These are phyloP conservation scores for Leccinellum luteum DNA, from an alignment of 768 basidiomycete genomes.

Conservation along the genomic window DNA sequence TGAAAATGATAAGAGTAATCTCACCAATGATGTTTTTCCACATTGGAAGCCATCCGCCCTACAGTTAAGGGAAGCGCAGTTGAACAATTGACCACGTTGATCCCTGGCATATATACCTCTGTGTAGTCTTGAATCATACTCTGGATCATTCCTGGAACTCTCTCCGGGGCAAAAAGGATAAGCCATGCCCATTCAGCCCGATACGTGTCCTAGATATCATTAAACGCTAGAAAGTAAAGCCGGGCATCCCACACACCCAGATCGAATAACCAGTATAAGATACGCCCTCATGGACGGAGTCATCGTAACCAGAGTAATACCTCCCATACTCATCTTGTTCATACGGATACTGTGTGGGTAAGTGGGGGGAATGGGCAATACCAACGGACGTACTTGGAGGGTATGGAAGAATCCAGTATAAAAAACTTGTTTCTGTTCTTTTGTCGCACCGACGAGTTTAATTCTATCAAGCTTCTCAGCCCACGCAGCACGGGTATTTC, in stretches of 20 bases:
- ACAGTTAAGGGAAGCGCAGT: neutral
- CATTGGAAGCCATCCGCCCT: conserved; percentile 86
- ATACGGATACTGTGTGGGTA: conserved; percentile 60
- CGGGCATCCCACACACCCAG: conserved; percentile 47
- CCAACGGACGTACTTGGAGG: conserved; percentile 43
- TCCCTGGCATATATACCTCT: conserved; percentile 41
- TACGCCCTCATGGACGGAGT: conserved; percentile 56
- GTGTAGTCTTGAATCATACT: conserved; percentile 81
- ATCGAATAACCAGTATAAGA: conserved; percentile 82
- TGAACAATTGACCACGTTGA: neutral
- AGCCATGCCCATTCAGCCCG: conserved; percentile 80
- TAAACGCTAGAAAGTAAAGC: neutral
- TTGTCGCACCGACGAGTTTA: conserved; percentile 45
- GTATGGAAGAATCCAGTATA: conserved; percentile 67
- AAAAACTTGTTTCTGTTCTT: conserved; percentile 46
- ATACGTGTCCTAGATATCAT: conserved; percentile 62
- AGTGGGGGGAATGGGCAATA: neutral
- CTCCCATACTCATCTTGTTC: conserved; percentile 63
- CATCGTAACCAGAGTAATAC: conserved; percentile 81
- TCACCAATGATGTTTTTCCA: conserved; percentile 82
- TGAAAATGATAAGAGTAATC: conserved; percentile 4
- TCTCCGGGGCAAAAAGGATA: conserved; percentile 72
- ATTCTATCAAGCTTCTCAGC: conserved; percentile 54
- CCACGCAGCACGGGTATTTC: conserved; percentile 50
- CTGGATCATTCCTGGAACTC: conserved; percentile 70